These are phyloP conservation scores for Arbutus unedo DNA, from an alignment of 148 eudicot genomes.

Conservation along the genomic window DNA sequence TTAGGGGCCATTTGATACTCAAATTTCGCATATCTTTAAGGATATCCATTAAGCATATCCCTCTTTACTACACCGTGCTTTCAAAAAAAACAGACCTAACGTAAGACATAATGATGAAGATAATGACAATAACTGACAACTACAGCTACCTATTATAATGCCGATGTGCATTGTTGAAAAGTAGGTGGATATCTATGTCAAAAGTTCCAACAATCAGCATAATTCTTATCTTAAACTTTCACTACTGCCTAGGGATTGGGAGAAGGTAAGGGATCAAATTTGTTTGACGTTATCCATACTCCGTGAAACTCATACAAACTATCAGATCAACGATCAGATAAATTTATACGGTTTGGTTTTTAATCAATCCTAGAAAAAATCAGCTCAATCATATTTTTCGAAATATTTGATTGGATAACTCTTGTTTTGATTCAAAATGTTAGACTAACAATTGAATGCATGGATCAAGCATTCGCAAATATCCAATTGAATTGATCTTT, in stretches of 20 bases:
- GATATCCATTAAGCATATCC: background rate
- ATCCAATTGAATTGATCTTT: no score
- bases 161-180: background rate
- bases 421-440: no score
- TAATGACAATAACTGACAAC: background rate
- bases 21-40: background rate
- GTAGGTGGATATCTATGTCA: background rate
- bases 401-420: no score
- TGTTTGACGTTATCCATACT: no score
- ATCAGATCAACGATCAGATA: no score
- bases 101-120: background rate
- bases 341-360: no score
- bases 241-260: background rate
- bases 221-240: background rate
- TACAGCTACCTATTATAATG: background rate
- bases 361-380: no score
- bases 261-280: background rate
- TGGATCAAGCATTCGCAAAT: no score
- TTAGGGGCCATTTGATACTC: no score
- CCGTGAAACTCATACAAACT: no score
- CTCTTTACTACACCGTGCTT: background rate
- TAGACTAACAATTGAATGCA: no score
- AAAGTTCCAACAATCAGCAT: background rate
- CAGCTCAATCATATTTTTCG: no score
- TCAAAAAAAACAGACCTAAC: background rate